Evolutionary conservation across 2,329 filamentous ascomycete genomes (phyloP).

Genomic region (Aspergillus brunneoviolaceus): DNA sequence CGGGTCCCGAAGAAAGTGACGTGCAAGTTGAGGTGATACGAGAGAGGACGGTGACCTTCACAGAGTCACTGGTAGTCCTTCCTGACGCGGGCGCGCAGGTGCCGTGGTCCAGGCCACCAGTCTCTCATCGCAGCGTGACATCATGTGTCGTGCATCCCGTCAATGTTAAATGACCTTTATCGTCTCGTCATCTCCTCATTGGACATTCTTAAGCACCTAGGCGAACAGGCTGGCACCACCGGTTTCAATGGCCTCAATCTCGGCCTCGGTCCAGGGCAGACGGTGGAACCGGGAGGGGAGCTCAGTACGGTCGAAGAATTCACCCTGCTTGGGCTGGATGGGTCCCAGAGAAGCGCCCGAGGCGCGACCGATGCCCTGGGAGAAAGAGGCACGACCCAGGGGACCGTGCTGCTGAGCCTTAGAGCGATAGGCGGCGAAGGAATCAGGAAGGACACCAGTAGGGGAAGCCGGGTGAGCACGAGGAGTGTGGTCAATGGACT

Average conservation of each 20-base stretch:
- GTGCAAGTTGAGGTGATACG: constrained; percentile 9
- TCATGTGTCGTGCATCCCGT: constrained; percentile 10
- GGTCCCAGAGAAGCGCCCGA: constrained; percentile 71
- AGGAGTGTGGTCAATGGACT: constrained; percentile 54
- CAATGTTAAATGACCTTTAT: constrained; percentile 11
- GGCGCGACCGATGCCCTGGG: constrained; percentile 55
- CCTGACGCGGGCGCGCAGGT: constrained; percentile 6
- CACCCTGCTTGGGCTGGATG: constrained; percentile 67
- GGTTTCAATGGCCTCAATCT: constrained; percentile 95
- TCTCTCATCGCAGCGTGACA: background rate
- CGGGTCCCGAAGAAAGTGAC: constrained; percentile 3
- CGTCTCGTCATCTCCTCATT: constrained; percentile 19
- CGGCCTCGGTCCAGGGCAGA: constrained; percentile 68
- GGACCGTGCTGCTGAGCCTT: constrained; percentile 66
- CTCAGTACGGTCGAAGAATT: constrained; percentile 86
- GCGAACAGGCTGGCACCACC: constrained; percentile 73
- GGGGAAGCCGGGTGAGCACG: constrained; percentile 60
- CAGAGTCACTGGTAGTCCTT: background rate
- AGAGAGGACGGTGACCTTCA: constrained; percentile 8
- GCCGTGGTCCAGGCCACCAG: background rate
- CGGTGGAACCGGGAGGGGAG: constrained; percentile 82
- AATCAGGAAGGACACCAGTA: constrained; percentile 56
- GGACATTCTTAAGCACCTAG: constrained; percentile 31
- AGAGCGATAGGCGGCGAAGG: constrained; percentile 61
- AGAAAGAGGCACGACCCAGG: constrained; percentile 44